Percentiles rank a stretch among this genome's conserved stretches.
Evolutionary conservation across 495 filamentous ascomycete species (phyloP).

Genomic region (Penicillium tannophilum): DNA sequence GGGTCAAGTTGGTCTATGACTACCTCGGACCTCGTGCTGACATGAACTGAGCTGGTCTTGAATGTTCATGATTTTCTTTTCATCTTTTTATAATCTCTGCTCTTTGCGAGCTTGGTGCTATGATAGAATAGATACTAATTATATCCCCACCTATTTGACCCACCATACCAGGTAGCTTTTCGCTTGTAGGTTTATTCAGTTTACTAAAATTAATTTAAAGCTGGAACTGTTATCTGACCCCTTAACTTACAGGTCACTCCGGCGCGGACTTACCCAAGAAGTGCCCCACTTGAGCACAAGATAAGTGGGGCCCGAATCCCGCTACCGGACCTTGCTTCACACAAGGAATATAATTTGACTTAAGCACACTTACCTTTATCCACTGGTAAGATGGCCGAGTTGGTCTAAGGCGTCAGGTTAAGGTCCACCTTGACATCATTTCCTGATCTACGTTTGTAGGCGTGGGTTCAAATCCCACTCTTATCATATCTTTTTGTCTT

Average conservation of each 20-base stretch:
- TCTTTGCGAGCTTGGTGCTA: background rate
- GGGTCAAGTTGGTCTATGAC: background rate
- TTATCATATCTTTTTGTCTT: slow-evolving; percentile 34
- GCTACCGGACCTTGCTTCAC: no score
- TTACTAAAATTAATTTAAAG: no score
- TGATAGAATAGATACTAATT: background rate
- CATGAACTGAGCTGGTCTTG: background rate
- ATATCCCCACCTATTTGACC: background rate
- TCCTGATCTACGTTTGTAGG: slow-evolving; percentile 27
- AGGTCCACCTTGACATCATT: slow-evolving; percentile 33
- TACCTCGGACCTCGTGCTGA: background rate
- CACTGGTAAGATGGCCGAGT: slow-evolving; percentile 40
- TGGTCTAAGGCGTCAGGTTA: slow-evolving; percentile 43
- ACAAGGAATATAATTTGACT: no score
- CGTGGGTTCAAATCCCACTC: slow-evolving; percentile 52
- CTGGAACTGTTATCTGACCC: no score
- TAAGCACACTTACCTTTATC: background rate
- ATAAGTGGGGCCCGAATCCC: no score
- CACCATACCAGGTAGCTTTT: no score
- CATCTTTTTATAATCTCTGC: background rate
- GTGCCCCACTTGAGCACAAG: no score
- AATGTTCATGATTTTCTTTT: background rate
- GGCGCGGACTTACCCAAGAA: no score
- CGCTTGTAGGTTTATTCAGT: no score
- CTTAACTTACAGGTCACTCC: no score